These are phyloP conservation scores for Plectranthus barbatus DNA, from an alignment of 257 asterid species.

Conservation along the genomic window DNA sequence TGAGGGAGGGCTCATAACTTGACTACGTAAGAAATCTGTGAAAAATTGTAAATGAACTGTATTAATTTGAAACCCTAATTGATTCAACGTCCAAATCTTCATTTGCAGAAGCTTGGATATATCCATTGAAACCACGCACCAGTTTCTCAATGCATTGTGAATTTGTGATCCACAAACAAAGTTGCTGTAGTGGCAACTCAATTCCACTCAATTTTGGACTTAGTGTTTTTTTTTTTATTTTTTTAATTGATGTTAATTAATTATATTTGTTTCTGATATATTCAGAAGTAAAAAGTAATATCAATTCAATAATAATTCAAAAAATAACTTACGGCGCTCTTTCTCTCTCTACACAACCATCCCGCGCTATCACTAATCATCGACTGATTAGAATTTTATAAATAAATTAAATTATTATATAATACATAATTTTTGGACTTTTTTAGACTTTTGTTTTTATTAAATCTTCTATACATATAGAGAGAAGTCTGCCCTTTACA, in stretches of 20 bases:
- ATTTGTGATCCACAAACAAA: too few relatives aligned
- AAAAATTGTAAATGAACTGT: too few relatives aligned
- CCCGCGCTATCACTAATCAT: too few relatives aligned
- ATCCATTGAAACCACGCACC: slow-evolving; percentile 13
- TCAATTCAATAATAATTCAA: neutral
- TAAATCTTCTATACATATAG: too few relatives aligned
- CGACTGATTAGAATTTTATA: too few relatives aligned
- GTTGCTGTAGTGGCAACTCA: neutral
- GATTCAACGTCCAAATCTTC: too few relatives aligned
- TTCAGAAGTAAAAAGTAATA: neutral
- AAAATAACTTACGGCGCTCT: neutral
- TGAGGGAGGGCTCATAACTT: slow-evolving; percentile 29
- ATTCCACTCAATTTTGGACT: neutral
- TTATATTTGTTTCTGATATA: neutral
- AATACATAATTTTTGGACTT: too few relatives aligned
- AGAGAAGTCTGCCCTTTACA: too few relatives aligned
- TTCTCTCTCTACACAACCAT: neutral
- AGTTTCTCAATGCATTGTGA: neutral
- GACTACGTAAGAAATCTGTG: slow-evolving; percentile 27
- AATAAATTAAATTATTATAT: too few relatives aligned
- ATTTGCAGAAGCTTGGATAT: slow-evolving; percentile 32
- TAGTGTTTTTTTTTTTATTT: neutral
- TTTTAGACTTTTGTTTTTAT: too few relatives aligned
- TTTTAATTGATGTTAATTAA: neutral
- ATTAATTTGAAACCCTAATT: too few relatives aligned